These are phyloP conservation scores for Tremella yokohamensis DNA, from an alignment of 768 basidiomycete species.

Conservation along the genomic window DNA sequence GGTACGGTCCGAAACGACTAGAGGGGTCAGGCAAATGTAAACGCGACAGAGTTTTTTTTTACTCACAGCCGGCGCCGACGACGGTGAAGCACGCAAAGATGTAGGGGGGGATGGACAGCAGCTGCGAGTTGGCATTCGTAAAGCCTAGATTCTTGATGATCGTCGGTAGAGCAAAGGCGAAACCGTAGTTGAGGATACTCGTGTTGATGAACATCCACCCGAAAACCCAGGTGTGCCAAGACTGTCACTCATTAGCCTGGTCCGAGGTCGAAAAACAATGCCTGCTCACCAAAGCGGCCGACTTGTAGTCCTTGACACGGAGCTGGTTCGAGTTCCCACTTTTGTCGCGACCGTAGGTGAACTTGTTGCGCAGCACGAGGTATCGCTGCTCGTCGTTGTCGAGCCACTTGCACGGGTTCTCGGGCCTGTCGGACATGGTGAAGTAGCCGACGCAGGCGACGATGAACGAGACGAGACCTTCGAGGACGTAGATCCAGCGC, in stretches of 20 bases:
- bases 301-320: slow-evolving; percentile 11
- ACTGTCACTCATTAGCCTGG: slow-evolving; percentile 10
- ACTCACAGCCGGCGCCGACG: slow-evolving; percentile 14
- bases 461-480: slow-evolving; percentile 13
- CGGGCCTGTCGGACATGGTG: slow-evolving; percentile 16
- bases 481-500: slow-evolving; percentile 17
- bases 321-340: slow-evolving; percentile 18
- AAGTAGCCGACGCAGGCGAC: slow-evolving; percentile 7
- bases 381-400: slow-evolving; percentile 27
- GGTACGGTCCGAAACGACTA: slow-evolving; percentile 9
- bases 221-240: slow-evolving; percentile 31
- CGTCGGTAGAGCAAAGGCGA: slow-evolving; percentile 38
- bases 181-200: slow-evolving; percentile 36
- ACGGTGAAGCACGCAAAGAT: slow-evolving; percentile 37
- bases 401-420: slow-evolving; percentile 28
- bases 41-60: no score
- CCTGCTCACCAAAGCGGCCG: slow-evolving; percentile 28
- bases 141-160: slow-evolving; percentile 39
- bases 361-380: slow-evolving; percentile 27
- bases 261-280: neutral
- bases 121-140: slow-evolving; percentile 35
- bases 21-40: slow-evolving; percentile 8
- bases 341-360: slow-evolving; percentile 20
- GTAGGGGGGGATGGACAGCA: slow-evolving; percentile 34
- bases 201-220: slow-evolving; percentile 28